phyloP scores from a whole-genome alignment of 176 grass and related monocot species.

The Sorghum bicolor region DNA sequence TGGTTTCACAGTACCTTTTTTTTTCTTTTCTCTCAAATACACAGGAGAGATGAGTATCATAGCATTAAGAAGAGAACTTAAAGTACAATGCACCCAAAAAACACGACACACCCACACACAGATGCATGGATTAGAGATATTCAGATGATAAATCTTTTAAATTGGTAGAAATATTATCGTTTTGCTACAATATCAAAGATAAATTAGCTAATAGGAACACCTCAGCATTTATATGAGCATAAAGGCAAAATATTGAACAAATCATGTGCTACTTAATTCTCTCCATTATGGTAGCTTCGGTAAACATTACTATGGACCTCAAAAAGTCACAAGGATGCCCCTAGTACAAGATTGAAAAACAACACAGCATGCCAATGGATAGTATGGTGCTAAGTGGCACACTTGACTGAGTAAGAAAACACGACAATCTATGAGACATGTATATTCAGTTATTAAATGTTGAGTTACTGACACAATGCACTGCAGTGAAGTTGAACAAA shows the following conservation, averaged over 20 bases:
- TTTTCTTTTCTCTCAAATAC: neutral
- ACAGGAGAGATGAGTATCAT: neutral
- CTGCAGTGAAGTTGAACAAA: conserved; percentile 2
- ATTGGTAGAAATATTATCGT: neutral
- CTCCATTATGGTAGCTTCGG: neutral
- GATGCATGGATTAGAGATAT: neutral
- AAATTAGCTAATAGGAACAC: neutral
- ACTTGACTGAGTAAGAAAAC: neutral
- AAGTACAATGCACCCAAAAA: neutral
- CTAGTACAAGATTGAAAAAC: neutral
- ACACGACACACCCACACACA: neutral
- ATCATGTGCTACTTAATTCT: neutral
- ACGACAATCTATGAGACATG: neutral
- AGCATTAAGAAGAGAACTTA: neutral
- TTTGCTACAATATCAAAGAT: neutral
- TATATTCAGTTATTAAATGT: neutral
- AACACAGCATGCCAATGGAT: neutral
- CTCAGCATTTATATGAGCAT: neutral
- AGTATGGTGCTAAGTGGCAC: neutral
- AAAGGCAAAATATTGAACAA: neutral
- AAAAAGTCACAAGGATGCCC: neutral
- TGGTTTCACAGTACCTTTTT: neutral
- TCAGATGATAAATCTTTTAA: neutral
- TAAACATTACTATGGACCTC: neutral
- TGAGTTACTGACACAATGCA: neutral